Percentiles rank a stretch among this genome's conserved stretches.
Conservation (phyloP, 192 early-diverging fungal species). For the Pilaira anomala region DNA sequence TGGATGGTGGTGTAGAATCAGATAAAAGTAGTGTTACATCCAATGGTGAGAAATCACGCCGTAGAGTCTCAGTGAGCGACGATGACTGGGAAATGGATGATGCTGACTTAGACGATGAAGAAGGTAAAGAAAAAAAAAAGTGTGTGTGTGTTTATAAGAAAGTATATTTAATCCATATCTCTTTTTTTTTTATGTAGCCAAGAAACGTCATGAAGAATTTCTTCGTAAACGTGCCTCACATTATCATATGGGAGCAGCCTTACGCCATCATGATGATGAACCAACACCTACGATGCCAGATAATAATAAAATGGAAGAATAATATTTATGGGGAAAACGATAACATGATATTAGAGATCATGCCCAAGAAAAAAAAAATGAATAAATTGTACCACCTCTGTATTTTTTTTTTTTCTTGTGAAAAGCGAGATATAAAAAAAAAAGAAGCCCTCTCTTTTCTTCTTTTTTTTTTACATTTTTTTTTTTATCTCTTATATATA, state of each 20-base stretch:
- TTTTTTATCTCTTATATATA: background rate
- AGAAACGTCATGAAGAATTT: conserved; percentile 71
- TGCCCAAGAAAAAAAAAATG: background rate
- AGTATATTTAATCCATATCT: background rate
- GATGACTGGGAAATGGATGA: conserved; percentile 59
- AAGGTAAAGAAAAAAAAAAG: conserved; percentile 17
- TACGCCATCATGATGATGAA: conserved; percentile 52
- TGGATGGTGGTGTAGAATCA: conserved; percentile 32
- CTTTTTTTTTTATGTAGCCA: conserved; percentile 22
- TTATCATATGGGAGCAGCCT: conserved; percentile 84
- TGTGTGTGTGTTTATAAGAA: too few species aligned
- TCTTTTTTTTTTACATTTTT: background rate
- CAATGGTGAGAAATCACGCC: conserved; percentile 15
- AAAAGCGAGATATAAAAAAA: too few species aligned
- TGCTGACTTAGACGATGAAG: conserved; percentile 40
- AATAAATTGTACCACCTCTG: background rate
- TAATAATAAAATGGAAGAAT: background rate
- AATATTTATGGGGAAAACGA: background rate
- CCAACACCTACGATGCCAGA: conserved; percentile 12
- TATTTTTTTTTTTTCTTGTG: background rate
- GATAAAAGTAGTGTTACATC: conserved; percentile 26
- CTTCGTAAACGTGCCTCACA: conserved; percentile 74
- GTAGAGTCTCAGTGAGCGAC: conserved; percentile 38
- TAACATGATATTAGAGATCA: background rate
- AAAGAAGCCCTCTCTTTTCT: background rate